Evolutionary conservation across 495 filamentous ascomycete species (phyloP).

Genomic region (Xylaria bambusicola): DNA sequence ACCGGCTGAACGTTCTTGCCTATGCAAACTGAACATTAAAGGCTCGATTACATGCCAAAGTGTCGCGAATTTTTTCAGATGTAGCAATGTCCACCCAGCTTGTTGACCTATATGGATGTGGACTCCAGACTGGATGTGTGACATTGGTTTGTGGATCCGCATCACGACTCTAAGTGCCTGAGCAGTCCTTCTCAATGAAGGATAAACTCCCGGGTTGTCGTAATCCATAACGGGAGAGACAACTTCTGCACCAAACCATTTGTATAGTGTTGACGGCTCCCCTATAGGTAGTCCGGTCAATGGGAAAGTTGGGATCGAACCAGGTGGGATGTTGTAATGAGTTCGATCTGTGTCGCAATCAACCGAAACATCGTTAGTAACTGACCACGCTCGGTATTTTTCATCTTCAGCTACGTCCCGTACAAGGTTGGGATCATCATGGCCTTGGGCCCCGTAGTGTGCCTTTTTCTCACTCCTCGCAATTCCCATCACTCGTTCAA

Average conservation of each 20-base stretch:
- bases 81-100: conserved; percentile 19
- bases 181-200: conserved; percentile 12
- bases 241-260: conserved; percentile 22
- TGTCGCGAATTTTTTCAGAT: conserved; percentile 26
- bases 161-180: conserved; percentile 15
- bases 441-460: no score
- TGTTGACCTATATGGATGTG: conserved; percentile 29
- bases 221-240: conserved; percentile 23
- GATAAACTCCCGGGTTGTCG: neutral
- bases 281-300: neutral
- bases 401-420: no score
- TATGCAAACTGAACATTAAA: neutral
- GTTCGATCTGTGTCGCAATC: no score
- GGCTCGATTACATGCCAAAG: conserved; percentile 1
- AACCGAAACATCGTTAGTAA: no score
- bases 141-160: conserved; percentile 27
- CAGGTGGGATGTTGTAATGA: no score
- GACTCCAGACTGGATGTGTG: neutral
- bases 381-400: no score
- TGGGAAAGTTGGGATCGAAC: neutral
- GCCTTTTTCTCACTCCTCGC: no score
- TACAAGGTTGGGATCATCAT: no score
- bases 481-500: no score
- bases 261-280: conserved; percentile 10
- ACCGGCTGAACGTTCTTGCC: neutral